Evolutionary conservation across 2,329 filamentous ascomycete species (phyloP), one percentile per base, ranked within the genome.

Genomic region (Cytospora chrysosperma): DNA sequence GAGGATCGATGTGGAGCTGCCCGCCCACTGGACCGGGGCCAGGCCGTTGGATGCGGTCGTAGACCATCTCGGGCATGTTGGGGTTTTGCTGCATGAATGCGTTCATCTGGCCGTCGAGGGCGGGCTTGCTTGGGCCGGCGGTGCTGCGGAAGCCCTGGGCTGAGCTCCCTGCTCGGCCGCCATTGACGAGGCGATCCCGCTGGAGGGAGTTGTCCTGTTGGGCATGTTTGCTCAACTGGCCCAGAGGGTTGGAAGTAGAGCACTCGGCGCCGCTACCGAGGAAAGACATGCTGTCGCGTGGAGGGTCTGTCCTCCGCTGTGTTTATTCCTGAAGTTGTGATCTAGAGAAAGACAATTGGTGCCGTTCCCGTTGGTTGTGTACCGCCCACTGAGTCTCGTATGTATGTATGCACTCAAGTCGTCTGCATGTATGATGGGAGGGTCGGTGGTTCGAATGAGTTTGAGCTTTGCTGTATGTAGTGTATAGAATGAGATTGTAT

Each of bases 181-280:
- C 82, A 67, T 91, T 92, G 65, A 91, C 88, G 66, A 98, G 82
- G 65, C 95, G 87, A 77, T 99, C 95, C 72, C 93, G 85, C 79
- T 98, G 95, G 63, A 98, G 81, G 63, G 91, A 95, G 79, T 93
- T 96, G 81, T 99, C 95, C 83, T 96, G 92, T 74, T 96, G 91
- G 63, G 95, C 92, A 77, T 97, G 93, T 78, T 99, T 99, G 68
- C 93, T 92, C 76, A 99, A 96, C 82, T 98, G 95, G 75, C 92
- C 94, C 72, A 99, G 88, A 63, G 96, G 95, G 77, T 99, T 99
- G 68, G 91, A 93, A 67, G 95, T 96, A 62, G 94, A 98, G 84
- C 95, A 99, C 81, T 98, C 95, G 71, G 94, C 91, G 71, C 94
- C 93, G 78, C 57, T 61, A 49, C 92, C 92, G 72, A 98, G 85